phyloP scores from a whole-genome alignment of 2,329 filamentous ascomycete genomes.

The Hymenoscyphus infarciens region DNA sequence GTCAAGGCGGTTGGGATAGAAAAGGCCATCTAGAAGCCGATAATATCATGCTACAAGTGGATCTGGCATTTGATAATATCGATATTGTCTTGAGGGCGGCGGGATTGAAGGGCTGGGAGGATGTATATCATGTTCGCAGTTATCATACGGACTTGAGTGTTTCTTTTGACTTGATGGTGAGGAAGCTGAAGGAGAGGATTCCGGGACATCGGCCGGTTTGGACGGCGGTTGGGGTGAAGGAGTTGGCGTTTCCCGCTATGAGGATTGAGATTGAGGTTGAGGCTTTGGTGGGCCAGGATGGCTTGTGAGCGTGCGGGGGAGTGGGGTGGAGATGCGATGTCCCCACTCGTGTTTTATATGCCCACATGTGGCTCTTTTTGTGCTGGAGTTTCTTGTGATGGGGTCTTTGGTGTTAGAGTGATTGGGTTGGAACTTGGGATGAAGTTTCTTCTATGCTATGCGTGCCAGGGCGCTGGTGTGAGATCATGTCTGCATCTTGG shows the following conservation, averaged over 20 bases:
- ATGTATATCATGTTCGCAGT: neutral
- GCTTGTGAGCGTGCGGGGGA: neutral
- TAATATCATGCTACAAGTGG: neutral
- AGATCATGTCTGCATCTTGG: neutral
- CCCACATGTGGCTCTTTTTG: too few species aligned
- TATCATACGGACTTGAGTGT: neutral
- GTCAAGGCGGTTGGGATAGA: neutral
- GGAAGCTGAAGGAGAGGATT: slow-evolving; percentile 3
- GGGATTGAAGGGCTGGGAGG: neutral
- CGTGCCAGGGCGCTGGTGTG: neutral
- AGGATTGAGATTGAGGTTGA: slow-evolving; percentile 8
- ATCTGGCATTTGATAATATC: slow-evolving; percentile 2
- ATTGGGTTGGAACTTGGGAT: too few species aligned
- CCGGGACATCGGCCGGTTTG: neutral
- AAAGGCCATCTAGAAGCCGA: neutral
- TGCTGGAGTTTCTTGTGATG: too few species aligned
- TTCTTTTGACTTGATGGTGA: neutral
- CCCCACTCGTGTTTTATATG: too few species aligned
- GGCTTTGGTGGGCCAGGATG: slow-evolving; percentile 3
- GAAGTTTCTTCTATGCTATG: neutral
- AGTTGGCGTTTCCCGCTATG: slow-evolving; percentile 4
- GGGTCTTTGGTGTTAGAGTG: too few species aligned
- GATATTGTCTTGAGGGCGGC: neutral
- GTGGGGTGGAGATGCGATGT: too few species aligned
- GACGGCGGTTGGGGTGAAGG: neutral